These are phyloP conservation scores for Pleurotus ostreatus DNA, from an alignment of 768 basidiomycete genomes.

Conservation along the genomic window DNA sequence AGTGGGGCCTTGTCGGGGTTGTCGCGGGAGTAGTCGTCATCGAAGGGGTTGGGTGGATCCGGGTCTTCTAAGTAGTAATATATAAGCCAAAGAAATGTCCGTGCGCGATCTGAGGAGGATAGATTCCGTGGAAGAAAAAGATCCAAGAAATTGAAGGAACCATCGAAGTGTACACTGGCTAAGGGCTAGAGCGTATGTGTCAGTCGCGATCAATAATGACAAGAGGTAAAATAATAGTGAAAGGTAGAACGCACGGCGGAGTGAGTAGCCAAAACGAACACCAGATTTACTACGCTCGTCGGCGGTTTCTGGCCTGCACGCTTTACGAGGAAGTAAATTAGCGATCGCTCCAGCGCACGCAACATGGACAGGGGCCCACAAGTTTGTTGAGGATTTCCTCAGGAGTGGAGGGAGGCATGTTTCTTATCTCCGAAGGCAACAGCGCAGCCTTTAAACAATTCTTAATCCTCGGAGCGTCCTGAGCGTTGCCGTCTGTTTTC, in stretches of 20 bases:
- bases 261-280: constrained; percentile 67
- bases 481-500: constrained; percentile 63
- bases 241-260: constrained; percentile 35
- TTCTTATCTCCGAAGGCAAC: constrained; percentile 41
- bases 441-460: constrained; percentile 62
- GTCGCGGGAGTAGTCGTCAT: constrained; percentile 55
- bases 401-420: constrained; percentile 46
- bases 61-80: constrained; percentile 77
- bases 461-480: constrained; percentile 79
- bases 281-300: constrained; percentile 64
- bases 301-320: constrained; percentile 54
- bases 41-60: constrained; percentile 66
- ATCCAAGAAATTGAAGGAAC: constrained; percentile 72
- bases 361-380: constrained; percentile 32
- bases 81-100: constrained; percentile 78
- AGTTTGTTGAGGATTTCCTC: constrained; percentile 50
- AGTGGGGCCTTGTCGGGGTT: constrained; percentile 63
- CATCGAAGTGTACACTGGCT: constrained; percentile 69
- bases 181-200: constrained; percentile 37
- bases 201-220: background rate
- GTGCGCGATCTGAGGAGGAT: constrained; percentile 67
- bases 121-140: constrained; percentile 72
- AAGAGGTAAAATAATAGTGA: background rate
- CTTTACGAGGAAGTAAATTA: constrained; percentile 18
- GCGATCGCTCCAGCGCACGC: background rate